Base-by-base conservation (phyloP, 441 rosid species). In the Aleurites moluccanus region DNA sequence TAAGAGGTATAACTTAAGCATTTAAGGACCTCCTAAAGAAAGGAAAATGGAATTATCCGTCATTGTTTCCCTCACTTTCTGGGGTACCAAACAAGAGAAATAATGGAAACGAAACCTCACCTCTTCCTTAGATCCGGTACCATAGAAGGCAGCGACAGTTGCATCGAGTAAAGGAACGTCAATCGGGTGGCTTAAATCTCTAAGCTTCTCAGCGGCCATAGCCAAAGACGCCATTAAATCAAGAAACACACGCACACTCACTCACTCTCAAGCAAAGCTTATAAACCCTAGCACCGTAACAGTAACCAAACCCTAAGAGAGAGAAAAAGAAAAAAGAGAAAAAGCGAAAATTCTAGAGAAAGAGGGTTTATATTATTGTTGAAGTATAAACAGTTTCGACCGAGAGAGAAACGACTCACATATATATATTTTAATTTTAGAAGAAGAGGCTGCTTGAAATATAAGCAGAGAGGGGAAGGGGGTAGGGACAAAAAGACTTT, bases 61-160 rank as follows among this genome's bases (percentile, higher is more conserved):
- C 72, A 66, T 55, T 65, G 56, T 11, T 10, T 5, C 69, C 73
- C 70, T 28, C 74, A 38, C 70, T 50, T 74, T 68, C 45, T 3
- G 6, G 28, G 10, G 57, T 69, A 73, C 57, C 70, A 57, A 67
- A 45, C 1, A 61, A 44, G 27, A 44, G 28, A 38, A 52, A 56
- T 63, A 38, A 53, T 16, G 47, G 76, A 78, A 74, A 70, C 56
- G 63, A 73, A 74, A 7, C 71, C 86, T 35, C 40, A 97, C 99
- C 99, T 97, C 99, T 60, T 97, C 97, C 68, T 97, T 97, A 86
- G 99, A 97, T 97, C 99, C 99, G 80, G 99, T 97, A 79, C 98
- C 99, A 47, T 94, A 97, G 89, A 97, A 97, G 79, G 99, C 98
- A 42, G 97, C 96, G 73, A 97, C 99, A 75, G 98, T 94, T 59